Base-by-base conservation (phyloP, 306 rosid species). In the Nissolia schottii region DNA sequence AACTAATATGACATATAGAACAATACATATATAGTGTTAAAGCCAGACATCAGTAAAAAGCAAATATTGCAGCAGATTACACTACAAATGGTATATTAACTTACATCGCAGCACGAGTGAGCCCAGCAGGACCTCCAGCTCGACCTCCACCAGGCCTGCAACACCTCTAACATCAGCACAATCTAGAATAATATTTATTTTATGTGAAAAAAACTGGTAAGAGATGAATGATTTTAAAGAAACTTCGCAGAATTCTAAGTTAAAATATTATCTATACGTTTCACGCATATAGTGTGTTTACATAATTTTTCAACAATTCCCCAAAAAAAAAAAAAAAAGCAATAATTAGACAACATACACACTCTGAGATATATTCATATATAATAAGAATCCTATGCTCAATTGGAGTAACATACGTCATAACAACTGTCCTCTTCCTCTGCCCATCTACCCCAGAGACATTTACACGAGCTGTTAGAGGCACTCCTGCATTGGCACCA, bases 371-470 rank as follows among this genome's bases (percentile, higher is more conserved):
- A 7, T 9, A 37, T 37, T 34, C 13, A 48, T 3, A 59, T 10
- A 49, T 66, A 67, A 70, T 58, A 37, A 57, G 61, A 19, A 2
- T 49, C 34, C 13, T 37, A 8, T 13, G 58, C 29, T 43, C 62
- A 74, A 77, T 46, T 6, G 13, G 20, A 43, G 22, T 20, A 53
- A 82, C 93, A 55, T 88, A 94, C 99, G 85, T 80, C 90, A 91
- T 83, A 11, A 91, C 87, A 67, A 91, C 91, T 25, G 95, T 91
- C 79, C 97, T 87, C 82, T 85, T 91, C 80, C 75, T 84, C 81
- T 84, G 90, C 57, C 99, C 99, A 78, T 89, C 83, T 40, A 78
- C 61, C 61, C 96, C 97, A 31, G 89, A 81, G 3, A 94, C 97
- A 74, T 91, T 94, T 56, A 94, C 91, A 19, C 96, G 92, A 28